Percentiles rank a stretch among this genome's conserved stretches.
Evolutionary conservation across 2,329 filamentous ascomycete species (phyloP).

Genomic region (Fusarium humuli): DNA sequence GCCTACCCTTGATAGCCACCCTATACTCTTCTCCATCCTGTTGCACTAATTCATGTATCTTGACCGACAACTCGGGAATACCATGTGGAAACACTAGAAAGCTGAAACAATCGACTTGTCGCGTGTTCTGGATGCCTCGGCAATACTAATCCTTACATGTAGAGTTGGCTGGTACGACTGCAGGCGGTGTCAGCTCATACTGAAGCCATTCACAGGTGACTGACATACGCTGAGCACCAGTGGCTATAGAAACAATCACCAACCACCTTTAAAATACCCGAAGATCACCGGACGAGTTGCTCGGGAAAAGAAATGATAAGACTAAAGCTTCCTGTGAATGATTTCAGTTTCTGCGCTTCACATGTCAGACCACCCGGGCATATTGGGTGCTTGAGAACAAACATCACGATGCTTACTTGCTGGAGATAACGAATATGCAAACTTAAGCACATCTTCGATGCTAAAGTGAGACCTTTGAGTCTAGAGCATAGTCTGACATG

Average conservation of each 20-base stretch:
- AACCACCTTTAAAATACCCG: background rate
- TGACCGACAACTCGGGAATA: slow-evolving; percentile 6
- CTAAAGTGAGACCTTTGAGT: slow-evolving; percentile 10
- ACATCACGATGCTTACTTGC: background rate
- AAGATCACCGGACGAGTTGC: slow-evolving; percentile 3
- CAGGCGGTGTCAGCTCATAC: slow-evolving; percentile 35
- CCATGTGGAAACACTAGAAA: slow-evolving; percentile 5
- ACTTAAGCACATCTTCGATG: background rate
- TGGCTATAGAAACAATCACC: slow-evolving; percentile 21
- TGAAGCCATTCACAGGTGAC: slow-evolving; percentile 32
- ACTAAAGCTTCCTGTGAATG: background rate
- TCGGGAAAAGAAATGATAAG: background rate
- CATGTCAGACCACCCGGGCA: slow-evolving; percentile 17
- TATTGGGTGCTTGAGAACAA: background rate
- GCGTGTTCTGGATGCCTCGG: slow-evolving; percentile 16
- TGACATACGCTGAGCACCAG: slow-evolving; percentile 13
- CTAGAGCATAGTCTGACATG: slow-evolving; percentile 1
- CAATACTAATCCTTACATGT: slow-evolving; percentile 11
- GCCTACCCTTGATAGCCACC: slow-evolving; percentile 10
- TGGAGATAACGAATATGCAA: background rate
- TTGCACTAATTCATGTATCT: background rate
- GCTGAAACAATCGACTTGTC: slow-evolving; percentile 17
- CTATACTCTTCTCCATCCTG: slow-evolving; percentile 11
- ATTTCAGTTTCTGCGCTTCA: slow-evolving; percentile 6
- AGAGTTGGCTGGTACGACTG: slow-evolving; percentile 35